These are phyloP conservation scores for Phaffomyces thermotolerans DNA, from an alignment of 805 yeast genomes.

Conservation along the genomic window DNA sequence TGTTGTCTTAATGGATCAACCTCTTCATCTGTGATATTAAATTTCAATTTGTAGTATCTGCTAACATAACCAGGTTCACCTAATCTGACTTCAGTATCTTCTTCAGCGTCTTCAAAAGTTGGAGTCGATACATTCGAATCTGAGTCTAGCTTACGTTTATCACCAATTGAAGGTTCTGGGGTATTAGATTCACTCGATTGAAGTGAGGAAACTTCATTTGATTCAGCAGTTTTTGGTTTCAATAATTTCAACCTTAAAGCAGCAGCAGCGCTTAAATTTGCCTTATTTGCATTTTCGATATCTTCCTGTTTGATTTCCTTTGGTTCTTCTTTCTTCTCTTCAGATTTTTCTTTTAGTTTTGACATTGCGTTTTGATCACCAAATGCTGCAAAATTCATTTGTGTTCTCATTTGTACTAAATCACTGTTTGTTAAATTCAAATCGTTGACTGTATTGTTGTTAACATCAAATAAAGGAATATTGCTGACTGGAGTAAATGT, in stretches of 20 bases:
- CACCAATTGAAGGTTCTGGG: constrained; percentile 9
- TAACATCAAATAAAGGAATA: constrained; percentile 69
- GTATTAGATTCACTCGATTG: constrained; percentile 2
- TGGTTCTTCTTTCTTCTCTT: constrained; percentile 14
- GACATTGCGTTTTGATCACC: constrained; percentile 36
- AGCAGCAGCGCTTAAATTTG: constrained; percentile 40
- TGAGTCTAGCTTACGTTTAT: constrained; percentile 15
- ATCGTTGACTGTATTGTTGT: constrained; percentile 70
- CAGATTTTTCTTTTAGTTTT: constrained; percentile 11
- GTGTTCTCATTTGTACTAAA: constrained; percentile 54
- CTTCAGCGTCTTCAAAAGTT: constrained; percentile 9
- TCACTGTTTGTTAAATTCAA: constrained; percentile 61
- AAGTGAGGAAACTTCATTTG: constrained; percentile 8
- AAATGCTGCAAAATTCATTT: constrained; percentile 61
- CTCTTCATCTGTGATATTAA: constrained; percentile 48
- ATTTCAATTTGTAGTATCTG: constrained; percentile 75
- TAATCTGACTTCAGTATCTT: constrained; percentile 40
- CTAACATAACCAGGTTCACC: constrained; percentile 85
- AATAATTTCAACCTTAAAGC: constrained; percentile 23
- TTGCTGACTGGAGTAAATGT: constrained; percentile 62
- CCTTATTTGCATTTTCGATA: constrained; percentile 27
- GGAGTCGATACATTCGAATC: neutral
- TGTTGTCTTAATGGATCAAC: constrained; percentile 46
- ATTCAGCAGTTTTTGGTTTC: constrained; percentile 24
- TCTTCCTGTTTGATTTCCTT: constrained; percentile 21